Conservation (phyloP, 1,284 basidiomycete species). For the Sparassis latifolia region DNA sequence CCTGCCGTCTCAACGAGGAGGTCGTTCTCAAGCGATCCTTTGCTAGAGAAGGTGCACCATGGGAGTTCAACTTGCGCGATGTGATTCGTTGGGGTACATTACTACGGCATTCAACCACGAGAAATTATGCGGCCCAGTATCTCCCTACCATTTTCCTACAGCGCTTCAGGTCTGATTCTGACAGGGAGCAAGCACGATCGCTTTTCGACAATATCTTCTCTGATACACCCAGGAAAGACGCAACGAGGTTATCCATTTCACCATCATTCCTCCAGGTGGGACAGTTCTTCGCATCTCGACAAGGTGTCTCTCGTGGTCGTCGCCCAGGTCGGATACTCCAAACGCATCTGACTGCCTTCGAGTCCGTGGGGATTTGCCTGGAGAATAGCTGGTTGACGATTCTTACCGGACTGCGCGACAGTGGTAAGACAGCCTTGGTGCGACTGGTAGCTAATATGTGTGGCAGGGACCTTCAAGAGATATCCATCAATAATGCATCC, state of each 20-base stretch:
- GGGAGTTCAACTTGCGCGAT: constrained; percentile 99
- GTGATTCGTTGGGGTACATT: constrained; percentile 87
- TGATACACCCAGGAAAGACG: constrained; percentile 22
- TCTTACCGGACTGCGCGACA: constrained; percentile 68
- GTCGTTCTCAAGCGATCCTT: constrained; percentile 66
- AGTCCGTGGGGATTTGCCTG: constrained; percentile 74
- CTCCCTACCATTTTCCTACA: constrained; percentile 76
- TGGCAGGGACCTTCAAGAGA: constrained; percentile 67
- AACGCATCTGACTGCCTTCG: constrained; percentile 60
- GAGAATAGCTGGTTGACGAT: constrained; percentile 86
- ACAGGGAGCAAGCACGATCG: constrained; percentile 53
- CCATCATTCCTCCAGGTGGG: constrained; percentile 63
- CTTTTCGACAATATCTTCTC: constrained; percentile 66
- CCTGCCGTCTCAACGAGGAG: constrained; percentile 66
- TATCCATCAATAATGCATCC: constrained; percentile 82
- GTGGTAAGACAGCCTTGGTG: constrained; percentile 81
- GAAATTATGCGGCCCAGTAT: constrained; percentile 54
- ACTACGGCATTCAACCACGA: constrained; percentile 29
- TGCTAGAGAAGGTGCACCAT: constrained; percentile 84
- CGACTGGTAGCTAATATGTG: constrained; percentile 66
- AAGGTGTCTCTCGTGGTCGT: constrained; percentile 30
- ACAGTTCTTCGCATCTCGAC: constrained; percentile 48
- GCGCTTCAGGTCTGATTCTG: constrained; percentile 74
- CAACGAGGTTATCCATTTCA: constrained; percentile 43
- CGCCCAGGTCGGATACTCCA: constrained; percentile 52